Conservation (phyloP, 192 early-diverging fungal species). For the Coemansia sp. region DNA sequence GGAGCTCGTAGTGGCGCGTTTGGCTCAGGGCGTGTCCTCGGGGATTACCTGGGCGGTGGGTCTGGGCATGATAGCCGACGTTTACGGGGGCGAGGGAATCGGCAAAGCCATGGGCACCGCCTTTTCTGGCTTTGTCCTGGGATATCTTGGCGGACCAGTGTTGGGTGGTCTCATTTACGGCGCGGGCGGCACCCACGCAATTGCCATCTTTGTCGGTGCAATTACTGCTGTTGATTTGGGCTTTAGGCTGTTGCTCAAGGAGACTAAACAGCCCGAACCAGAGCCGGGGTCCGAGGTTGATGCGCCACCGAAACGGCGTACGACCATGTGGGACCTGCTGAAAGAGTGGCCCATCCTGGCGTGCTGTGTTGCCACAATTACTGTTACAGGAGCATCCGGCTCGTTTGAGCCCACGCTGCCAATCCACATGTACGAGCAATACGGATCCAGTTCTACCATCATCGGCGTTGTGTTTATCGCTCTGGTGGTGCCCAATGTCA, state of each 20-base stretch:
- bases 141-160: slow-evolving; percentile 65
- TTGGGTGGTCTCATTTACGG: slow-evolving; percentile 63
- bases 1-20: slow-evolving; percentile 62
- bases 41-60: slow-evolving; percentile 73
- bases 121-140: slow-evolving; percentile 63
- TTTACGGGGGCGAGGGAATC: slow-evolving; percentile 58
- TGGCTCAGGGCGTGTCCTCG: slow-evolving; percentile 69
- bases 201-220: slow-evolving; percentile 65
- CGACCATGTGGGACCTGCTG: slow-evolving; percentile 46
- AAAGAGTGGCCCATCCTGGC: slow-evolving; percentile 45
- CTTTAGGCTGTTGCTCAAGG: slow-evolving; percentile 57
- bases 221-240: slow-evolving; percentile 60
- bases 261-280: slow-evolving; percentile 44
- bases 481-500: slow-evolving; percentile 64
- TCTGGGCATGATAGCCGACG: slow-evolving; percentile 68
- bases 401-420: slow-evolving; percentile 48
- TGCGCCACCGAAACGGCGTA: slow-evolving; percentile 3
- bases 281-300: neutral
- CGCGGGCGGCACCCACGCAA: slow-evolving; percentile 61
- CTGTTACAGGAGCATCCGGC: slow-evolving; percentile 28
- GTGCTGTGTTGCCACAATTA: slow-evolving; percentile 41
- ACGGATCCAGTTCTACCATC: slow-evolving; percentile 12
- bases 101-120: slow-evolving; percentile 71
- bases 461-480: slow-evolving; percentile 60
- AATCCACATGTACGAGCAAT: slow-evolving; percentile 30